phyloP scores from a whole-genome alignment of 805 yeast genomes.

The Kodamaea hsintzibuensis region DNA sequence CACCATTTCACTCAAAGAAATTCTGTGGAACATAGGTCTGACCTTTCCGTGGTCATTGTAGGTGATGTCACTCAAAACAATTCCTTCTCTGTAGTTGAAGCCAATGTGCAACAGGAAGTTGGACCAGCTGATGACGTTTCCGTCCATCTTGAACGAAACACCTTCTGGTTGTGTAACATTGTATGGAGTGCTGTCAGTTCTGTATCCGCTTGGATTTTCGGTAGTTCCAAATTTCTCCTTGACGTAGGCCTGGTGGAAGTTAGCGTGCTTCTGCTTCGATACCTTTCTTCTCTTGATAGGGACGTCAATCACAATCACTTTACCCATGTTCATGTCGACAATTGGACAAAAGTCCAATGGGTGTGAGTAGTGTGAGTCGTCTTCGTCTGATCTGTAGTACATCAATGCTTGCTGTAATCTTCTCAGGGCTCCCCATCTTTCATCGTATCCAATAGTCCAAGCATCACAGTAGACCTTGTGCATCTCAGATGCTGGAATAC shows the following conservation, averaged over 20 bases:
- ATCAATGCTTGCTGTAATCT: slow-evolving; percentile 80
- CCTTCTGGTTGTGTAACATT: slow-evolving; percentile 80
- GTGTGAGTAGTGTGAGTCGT: slow-evolving; percentile 73
- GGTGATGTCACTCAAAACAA: slow-evolving; percentile 70
- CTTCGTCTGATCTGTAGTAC: slow-evolving; percentile 74
- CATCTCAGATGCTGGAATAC: slow-evolving; percentile 65
- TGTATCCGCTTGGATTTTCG: slow-evolving; percentile 49
- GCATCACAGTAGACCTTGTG: slow-evolving; percentile 63
- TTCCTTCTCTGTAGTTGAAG: slow-evolving; percentile 84
- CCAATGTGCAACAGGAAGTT: slow-evolving; percentile 79
- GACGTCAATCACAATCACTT: slow-evolving; percentile 73
- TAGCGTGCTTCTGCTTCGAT: slow-evolving; percentile 65
- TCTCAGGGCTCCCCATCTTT: slow-evolving; percentile 74
- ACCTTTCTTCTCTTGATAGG: slow-evolving; percentile 74
- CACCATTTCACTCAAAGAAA: slow-evolving; percentile 79
- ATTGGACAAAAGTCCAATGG: slow-evolving; percentile 84
- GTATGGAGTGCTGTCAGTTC: slow-evolving; percentile 66
- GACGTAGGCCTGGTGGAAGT: slow-evolving; percentile 66
- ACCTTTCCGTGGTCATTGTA: slow-evolving; percentile 76
- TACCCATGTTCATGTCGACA: slow-evolving; percentile 67
- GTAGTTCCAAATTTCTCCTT: slow-evolving; percentile 57
- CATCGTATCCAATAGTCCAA: slow-evolving; percentile 71
- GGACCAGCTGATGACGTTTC: slow-evolving; percentile 73
- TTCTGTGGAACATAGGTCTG: slow-evolving; percentile 75
- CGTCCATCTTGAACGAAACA: slow-evolving; percentile 71